phyloP scores from a whole-genome alignment of 768 basidiomycete species.

The Suillus paluster region DNA sequence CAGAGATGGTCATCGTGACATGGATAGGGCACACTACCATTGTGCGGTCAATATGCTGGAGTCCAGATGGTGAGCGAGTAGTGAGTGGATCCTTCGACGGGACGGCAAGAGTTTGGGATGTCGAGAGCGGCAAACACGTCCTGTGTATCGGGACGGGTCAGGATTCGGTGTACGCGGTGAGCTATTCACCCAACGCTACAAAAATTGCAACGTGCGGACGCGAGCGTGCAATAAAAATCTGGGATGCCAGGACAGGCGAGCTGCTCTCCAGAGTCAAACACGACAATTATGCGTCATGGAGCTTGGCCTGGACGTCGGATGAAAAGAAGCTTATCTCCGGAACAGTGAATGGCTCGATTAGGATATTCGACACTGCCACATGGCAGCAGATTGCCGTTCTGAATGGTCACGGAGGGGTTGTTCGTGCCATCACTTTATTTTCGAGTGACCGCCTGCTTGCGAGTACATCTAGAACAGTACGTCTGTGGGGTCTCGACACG shows the following conservation, averaged over 20 bases:
- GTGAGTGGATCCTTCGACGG: neutral
- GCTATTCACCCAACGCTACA: slow-evolving; percentile 32
- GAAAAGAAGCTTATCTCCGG: neutral
- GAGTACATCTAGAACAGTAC: slow-evolving; percentile 33
- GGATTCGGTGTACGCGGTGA: slow-evolving; percentile 29
- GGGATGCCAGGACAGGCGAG: slow-evolving; percentile 31
- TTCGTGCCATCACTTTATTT: slow-evolving; percentile 30
- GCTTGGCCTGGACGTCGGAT: neutral
- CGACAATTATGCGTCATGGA: neutral
- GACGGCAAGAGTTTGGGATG: neutral
- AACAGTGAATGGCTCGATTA: neutral
- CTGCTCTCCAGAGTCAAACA: slow-evolving; percentile 4
- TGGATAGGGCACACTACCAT: slow-evolving; percentile 22
- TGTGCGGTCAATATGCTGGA: slow-evolving; percentile 34
- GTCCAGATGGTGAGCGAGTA: neutral
- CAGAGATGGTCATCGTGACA: slow-evolving; percentile 15
- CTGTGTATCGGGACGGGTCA: slow-evolving; percentile 22
- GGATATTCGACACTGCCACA: neutral
- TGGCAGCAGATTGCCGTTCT: slow-evolving; percentile 9
- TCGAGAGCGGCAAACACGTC: neutral
- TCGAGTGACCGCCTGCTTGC: slow-evolving; percentile 31
- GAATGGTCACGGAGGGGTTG: slow-evolving; percentile 22
- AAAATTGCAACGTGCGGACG: slow-evolving; percentile 30
- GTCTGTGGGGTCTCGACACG: slow-evolving; percentile 30
- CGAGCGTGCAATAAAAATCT: slow-evolving; percentile 26